Evolutionary conservation across 345 rosid species (phyloP).

Genomic region (Pugionium dolabratum): DNA sequence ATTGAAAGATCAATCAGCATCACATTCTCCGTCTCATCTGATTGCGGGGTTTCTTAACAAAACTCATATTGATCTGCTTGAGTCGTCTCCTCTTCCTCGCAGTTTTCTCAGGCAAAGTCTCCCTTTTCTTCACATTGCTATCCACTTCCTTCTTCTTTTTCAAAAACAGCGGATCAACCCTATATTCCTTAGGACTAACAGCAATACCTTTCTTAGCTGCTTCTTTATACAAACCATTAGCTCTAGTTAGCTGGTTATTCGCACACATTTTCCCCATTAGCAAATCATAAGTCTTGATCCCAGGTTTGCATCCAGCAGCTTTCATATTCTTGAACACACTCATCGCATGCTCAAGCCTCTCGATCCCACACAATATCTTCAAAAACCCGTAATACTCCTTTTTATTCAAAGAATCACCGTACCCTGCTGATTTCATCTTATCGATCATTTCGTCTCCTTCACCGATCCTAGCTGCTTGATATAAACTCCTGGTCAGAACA

Average conservation of each 20-base stretch:
- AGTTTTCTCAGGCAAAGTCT: slow-evolving; percentile 93
- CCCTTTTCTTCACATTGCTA: slow-evolving; percentile 77
- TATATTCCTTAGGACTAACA: slow-evolving; percentile 72
- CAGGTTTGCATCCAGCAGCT: slow-evolving; percentile 68
- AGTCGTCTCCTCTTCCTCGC: slow-evolving; percentile 84
- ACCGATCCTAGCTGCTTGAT: slow-evolving; percentile 82
- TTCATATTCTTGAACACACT: slow-evolving; percentile 81
- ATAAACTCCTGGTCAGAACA: slow-evolving; percentile 71
- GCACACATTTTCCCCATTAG: slow-evolving; percentile 77
- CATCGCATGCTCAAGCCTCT: slow-evolving; percentile 95
- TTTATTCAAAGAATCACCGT: slow-evolving; percentile 53
- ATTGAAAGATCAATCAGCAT: not conserved
- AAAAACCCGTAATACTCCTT: slow-evolving; percentile 71
- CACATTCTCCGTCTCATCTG: slow-evolving; percentile 49
- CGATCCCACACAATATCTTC: slow-evolving; percentile 86
- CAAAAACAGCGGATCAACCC: slow-evolving; percentile 59
- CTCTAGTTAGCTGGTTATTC: slow-evolving; percentile 68
- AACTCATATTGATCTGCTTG: slow-evolving; percentile 80
- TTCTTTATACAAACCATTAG: slow-evolving; percentile 71
- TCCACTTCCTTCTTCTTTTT: slow-evolving; percentile 65
- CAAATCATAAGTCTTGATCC: slow-evolving; percentile 76
- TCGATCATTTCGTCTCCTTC: slow-evolving; percentile 97
- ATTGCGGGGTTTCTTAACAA: slow-evolving; percentile 77
- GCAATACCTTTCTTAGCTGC: slow-evolving; percentile 63
- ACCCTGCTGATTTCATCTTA: slow-evolving; percentile 79